Percentiles rank a stretch among this genome's conserved stretches.
Conservation (phyloP, 345 rosid genomes). For the Eucalyptus victrix region DNA sequence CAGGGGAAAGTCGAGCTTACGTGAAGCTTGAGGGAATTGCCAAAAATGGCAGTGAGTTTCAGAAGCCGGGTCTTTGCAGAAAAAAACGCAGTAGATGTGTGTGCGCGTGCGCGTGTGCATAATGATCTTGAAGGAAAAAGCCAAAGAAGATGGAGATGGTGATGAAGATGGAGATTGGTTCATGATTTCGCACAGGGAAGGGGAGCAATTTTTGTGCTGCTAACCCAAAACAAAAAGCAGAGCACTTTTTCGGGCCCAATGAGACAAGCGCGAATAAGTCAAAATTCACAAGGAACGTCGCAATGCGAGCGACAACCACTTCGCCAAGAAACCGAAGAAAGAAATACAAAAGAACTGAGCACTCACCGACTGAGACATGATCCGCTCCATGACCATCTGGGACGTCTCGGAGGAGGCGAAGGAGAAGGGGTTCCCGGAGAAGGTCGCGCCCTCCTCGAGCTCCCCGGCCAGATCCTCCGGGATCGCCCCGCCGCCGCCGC, state of each 20-base stretch:
- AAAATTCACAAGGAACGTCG: neutral
- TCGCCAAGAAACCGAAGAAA: neutral
- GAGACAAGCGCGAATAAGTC: neutral
- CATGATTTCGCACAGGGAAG: neutral
- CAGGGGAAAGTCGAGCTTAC: neutral
- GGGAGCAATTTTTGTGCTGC: neutral
- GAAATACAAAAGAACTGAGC: neutral
- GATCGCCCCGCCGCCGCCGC: neutral
- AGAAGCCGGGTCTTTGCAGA: neutral
- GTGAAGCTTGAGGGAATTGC: neutral
- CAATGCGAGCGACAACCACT: neutral
- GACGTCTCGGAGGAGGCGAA: conserved; percentile 95
- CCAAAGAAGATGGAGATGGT: neutral
- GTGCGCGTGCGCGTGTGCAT: neutral
- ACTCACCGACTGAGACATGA: conserved; percentile 99
- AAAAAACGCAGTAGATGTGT: neutral
- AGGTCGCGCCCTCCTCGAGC: conserved; percentile 42
- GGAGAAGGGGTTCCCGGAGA: conserved; percentile 85
- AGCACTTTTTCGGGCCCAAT: neutral
- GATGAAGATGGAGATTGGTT: neutral
- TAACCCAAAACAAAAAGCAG: neutral
- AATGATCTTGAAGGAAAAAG: neutral
- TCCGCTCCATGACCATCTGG: conserved; percentile 96
- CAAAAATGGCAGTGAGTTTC: neutral
- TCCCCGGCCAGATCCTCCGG: conserved; percentile 65